phyloP scores from a whole-genome alignment of 2,329 filamentous ascomycete genomes.

The Pseudogymnoascus sp. region DNA sequence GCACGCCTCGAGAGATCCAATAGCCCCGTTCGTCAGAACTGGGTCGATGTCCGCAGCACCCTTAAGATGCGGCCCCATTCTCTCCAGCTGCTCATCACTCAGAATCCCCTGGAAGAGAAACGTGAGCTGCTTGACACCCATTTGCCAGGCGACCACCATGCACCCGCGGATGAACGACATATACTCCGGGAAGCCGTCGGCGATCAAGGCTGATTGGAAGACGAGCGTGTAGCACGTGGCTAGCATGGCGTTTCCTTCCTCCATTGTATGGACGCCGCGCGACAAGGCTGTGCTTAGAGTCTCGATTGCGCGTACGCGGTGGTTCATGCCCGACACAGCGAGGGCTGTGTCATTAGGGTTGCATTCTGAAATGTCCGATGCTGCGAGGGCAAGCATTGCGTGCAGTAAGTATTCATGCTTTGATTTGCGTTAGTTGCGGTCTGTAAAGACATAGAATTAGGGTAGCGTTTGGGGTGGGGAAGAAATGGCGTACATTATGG shows the following conservation, averaged over 20 bases:
- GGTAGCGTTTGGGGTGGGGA: background rate
- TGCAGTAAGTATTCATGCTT: slow-evolving; percentile 62
- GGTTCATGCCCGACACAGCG: slow-evolving; percentile 36
- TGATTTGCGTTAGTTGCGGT: background rate
- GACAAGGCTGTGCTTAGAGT: slow-evolving; percentile 34
- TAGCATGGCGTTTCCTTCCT: slow-evolving; percentile 52
- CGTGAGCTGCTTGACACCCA: slow-evolving; percentile 39
- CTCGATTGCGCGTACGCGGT: slow-evolving; percentile 57
- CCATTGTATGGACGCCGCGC: slow-evolving; percentile 34
- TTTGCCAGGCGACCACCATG: slow-evolving; percentile 46
- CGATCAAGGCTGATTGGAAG: slow-evolving; percentile 49
- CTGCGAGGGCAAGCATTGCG: slow-evolving; percentile 58
- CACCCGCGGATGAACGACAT: slow-evolving; percentile 54
- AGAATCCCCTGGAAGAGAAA: slow-evolving; percentile 44
- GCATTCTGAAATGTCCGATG: slow-evolving; percentile 41
- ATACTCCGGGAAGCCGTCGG: slow-evolving; percentile 51
- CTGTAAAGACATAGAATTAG: background rate
- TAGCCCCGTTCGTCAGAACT: slow-evolving; percentile 40
- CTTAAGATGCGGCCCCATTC: slow-evolving; percentile 39
- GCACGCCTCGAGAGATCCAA: slow-evolving; percentile 37
- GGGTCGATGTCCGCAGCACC: slow-evolving; percentile 37
- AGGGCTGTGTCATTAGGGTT: background rate
- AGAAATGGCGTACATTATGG: slow-evolving; percentile 43
- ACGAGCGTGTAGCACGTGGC: slow-evolving; percentile 52
- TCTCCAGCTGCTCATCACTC: slow-evolving; percentile 33